Evolutionary conservation across 2,329 filamentous ascomycete species (phyloP), one percentile per base, ranked within the genome.

Genomic region (Aplosporella prunicola): DNA sequence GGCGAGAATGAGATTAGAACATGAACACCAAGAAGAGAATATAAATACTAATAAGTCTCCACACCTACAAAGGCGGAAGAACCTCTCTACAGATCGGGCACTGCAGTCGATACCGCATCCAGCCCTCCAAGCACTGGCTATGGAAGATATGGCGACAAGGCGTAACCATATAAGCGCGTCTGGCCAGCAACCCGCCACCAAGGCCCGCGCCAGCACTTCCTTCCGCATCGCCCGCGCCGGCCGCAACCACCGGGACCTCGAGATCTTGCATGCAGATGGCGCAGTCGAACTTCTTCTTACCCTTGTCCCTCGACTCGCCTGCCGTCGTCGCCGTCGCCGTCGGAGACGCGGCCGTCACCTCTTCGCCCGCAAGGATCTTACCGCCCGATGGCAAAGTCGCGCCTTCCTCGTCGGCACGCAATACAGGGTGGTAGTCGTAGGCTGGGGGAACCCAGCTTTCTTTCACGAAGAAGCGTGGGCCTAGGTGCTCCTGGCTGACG

Each of bases 61-160:
- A 20, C 18, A 30, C 30, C 26, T 36, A 95, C 55, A 94, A 61
- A 28, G 88, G 85, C 35, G 89, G 89, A 51, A 96, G 60, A 42
- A 82, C 80, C 64, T 95, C 88, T 48, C 91, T 73, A 62, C 91
- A 96, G 47, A 94, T 95, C 1, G 91, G 91, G 63, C 91, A 98
- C 64, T 94, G 86, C 52, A 98, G 62, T 41, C 89, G 68, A 57
- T 93, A 87, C 55, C 84, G 74, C 82, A 98, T 91, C 91, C 91
- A 96, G 25, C 86, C 87, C 63, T 96, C 89, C 48, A 98, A 64
- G 60, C 91, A 98, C 20, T 72, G 68, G 40, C 80, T 91, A 56
- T 98, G 91, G 57, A 98, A 98, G 32, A 96, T 87, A 63, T 98
- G 91, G 39, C 88, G 70, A 60, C 91, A 98, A 32, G 91, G 91